These are phyloP conservation scores for Syzygium aqueum DNA, from an alignment of 345 rosid genomes.

Conservation along the genomic window DNA sequence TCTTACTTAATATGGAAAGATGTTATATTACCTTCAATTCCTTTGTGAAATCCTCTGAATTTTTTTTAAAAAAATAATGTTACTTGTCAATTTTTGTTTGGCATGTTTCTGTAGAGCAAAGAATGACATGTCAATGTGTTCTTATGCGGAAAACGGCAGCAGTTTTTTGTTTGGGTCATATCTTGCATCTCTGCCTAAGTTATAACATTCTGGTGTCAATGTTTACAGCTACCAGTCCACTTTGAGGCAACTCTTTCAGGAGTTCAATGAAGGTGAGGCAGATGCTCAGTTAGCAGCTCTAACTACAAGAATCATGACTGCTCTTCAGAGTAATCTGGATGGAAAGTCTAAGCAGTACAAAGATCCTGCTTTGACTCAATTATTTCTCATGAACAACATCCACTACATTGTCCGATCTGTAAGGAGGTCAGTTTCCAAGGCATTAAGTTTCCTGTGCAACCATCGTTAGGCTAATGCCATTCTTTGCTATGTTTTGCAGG, in stretches of 20 bases:
- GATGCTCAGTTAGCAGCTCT: conserved; percentile 52
- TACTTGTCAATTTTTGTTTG: not conserved
- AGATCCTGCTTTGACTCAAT: conserved; percentile 85
- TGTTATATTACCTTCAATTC: not conserved
- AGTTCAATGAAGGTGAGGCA: conserved; percentile 51
- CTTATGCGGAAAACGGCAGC: not conserved
- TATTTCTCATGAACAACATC: conserved; percentile 95
- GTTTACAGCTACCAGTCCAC: conserved; percentile 69
- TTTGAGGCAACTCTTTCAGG: conserved; percentile 76
- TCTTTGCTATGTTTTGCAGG: conserved; percentile 27
- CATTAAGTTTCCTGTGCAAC: not conserved
- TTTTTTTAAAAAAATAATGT: not conserved
- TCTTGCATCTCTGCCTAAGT: not conserved
- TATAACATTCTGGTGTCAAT: not conserved
- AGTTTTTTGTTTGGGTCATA: not conserved
- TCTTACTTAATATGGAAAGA: not conserved
- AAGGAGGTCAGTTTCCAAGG: conserved; percentile 43
- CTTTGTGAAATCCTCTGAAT: not conserved
- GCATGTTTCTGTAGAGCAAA: not conserved
- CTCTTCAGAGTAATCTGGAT: conserved; percentile 80
- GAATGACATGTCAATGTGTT: not conserved
- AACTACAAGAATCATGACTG: conserved; percentile 83
- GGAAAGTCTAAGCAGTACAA: conserved; percentile 94
- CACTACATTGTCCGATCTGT: conserved; percentile 98
- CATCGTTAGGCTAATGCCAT: not conserved